Base-by-base conservation (phyloP, 1,139 yeast species). In the Geotrichum cucujoidarum region DNA sequence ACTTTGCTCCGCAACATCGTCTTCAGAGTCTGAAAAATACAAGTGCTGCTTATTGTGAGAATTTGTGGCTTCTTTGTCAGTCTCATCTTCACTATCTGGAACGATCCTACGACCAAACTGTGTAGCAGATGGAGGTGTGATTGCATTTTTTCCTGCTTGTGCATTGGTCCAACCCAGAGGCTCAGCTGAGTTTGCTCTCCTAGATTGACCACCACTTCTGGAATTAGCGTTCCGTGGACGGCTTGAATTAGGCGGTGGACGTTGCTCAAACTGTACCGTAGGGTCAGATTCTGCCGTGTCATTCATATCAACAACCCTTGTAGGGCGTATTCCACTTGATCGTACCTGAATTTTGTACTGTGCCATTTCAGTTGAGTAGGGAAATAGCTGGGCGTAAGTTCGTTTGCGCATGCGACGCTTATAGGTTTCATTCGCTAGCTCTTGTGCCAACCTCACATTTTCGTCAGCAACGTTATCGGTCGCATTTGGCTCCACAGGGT, bases 311-410 rank as follows among this genome's bases (percentile, higher is more conserved):
- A 43, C 38, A 3, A 48, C 20, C 8, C 32, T 13, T 20, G 48
- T 44, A 11, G 51, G 51, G 18, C 48, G 38, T n/a, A 43, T 39
- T 24, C 51, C 51, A 17, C 33, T 39, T n/a, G 40, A 38, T 20
- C 51, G 44, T 16, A 48, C 43, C 30, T 35, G 44, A 16, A 25
- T 38, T 22, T 48, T 44, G 34, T 48, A 48, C 13, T 31, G 22
- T 7, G 47, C 47, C 29, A 43, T 25, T 21, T 48, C 51, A n/a
- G 22, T 43, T 5, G 51, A 40, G 31, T 48, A 48, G 11, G 51
- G 51, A 29, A 43, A 40, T 8, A 48, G 34, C 32, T 48, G 51
- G 3, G 48, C 45, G 17, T 32, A 30, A 4, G 51, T 48, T n/a
- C 51, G 36, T 24, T 43, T 43, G 5, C 51, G 43, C 45, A 48